Base-by-base conservation (phyloP, 495 filamentous ascomycete genomes). In the Tuber brumale region DNA sequence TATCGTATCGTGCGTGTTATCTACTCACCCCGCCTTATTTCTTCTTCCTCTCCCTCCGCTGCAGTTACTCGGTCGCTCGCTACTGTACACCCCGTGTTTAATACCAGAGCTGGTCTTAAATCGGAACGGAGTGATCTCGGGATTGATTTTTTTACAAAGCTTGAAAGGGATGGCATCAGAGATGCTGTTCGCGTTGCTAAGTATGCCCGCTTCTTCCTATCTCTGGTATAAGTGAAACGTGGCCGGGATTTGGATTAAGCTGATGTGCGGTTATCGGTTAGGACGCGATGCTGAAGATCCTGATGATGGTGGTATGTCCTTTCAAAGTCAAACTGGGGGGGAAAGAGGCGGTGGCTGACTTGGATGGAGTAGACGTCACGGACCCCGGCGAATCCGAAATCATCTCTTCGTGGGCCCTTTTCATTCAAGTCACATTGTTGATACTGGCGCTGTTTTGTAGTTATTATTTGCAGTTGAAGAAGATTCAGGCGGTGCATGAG, bases 401-500 rank as follows among this genome's bases (percentile, higher is more conserved):
- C 70, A 92, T 92, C 82, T 91, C 94, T 82, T 97, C 95, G 87
- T 97, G 94, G 93, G 94, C 95, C 37, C 89, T 99, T 73, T 97
- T 97, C 84, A 98, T 99, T 82, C 89, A 97, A 80, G 95, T 99
- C 75, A 88, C 92, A 87, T 88, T 99, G 69, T 89, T 99, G 81
- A 96, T 97, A 81, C 87, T 93, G 74, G 95, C 95, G 69, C 91
- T 99, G 76, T 97, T 97, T 85, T 95, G 94, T 43, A 97, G 94
- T 88, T 99, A 99, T 85, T 91, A 95, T 78, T 88, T 98, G 66
- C 95, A 98, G 85, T 90, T 95, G 85, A 92, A 91, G 86, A 96
- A 94, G 85, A 94, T 99, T 76, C 94, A 97, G 83, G 95, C 95
- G 70, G 92, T 99, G 39, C 95, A 99, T 84, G 95, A 99, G 85